Conservation (phyloP, 257 asterid genomes). For the Penstemon newberryi region DNA sequence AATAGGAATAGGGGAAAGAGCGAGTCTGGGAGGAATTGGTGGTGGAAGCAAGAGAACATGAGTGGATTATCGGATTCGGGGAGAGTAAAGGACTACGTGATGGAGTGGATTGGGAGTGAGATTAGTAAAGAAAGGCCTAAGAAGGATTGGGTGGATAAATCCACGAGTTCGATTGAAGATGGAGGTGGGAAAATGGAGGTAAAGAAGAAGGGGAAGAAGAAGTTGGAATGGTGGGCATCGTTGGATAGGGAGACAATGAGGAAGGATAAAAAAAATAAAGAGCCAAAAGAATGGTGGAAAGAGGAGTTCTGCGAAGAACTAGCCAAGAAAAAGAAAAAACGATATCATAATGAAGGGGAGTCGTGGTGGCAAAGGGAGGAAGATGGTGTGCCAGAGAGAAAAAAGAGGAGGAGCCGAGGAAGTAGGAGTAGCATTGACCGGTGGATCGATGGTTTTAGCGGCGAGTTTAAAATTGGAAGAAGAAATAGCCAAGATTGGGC, state of each 20-base stretch:
- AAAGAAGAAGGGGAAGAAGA: constrained; percentile 63
- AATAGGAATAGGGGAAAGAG: constrained; percentile 50
- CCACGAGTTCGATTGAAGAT: constrained; percentile 41
- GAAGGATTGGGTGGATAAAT: constrained; percentile 62
- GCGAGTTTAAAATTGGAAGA: constrained; percentile 69
- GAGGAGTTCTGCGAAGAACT: constrained; percentile 89
- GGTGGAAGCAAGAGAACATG: constrained; percentile 87
- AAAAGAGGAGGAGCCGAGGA: constrained; percentile 54
- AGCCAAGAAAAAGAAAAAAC: constrained; percentile 69
- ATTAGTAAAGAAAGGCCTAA: constrained; percentile 75
- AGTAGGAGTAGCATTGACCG: constrained; percentile 73
- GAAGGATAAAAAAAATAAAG: constrained; percentile 54
- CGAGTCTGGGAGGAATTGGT: constrained; percentile 75
- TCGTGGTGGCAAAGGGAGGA: constrained; percentile 86
- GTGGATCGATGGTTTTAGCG: constrained; percentile 83
- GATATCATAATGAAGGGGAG: constrained; percentile 46
- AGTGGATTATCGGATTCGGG: constrained; percentile 74
- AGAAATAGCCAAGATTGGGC: constrained; percentile 78
- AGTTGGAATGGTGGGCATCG: constrained; percentile 77
- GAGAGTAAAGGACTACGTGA: constrained; percentile 81
- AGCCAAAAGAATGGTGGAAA: constrained; percentile 96
- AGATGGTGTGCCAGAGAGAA: constrained; percentile 50
- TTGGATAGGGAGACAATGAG: constrained; percentile 47
- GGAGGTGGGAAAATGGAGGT: constrained; percentile 36
- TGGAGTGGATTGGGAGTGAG: constrained; percentile 98